Evolutionary conservation across 495 filamentous ascomycete genomes (phyloP), one percentile per base, ranked within the genome.

Genomic region (Thermothielavioides terrestris): DNA sequence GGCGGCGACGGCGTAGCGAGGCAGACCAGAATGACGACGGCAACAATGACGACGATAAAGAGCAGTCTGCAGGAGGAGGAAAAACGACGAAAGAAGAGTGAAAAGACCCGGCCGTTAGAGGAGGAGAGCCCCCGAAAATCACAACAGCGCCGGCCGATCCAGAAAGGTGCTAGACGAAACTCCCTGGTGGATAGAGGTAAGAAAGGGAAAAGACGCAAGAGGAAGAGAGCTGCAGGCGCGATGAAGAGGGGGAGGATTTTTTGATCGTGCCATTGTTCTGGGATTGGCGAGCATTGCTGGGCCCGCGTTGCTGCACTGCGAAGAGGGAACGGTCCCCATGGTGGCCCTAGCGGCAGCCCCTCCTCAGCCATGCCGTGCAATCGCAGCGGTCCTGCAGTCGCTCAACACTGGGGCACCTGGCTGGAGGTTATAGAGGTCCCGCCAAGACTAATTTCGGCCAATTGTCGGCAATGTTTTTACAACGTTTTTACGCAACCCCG

Each of bases 91-190:
- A 59, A 57, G 53, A 65, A 45, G 54, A 64, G 56, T 60, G 64
- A 73, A 75, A 72, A 60, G 64, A 74, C 74, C 72, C 65, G 67
- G 65, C 68, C 68, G 68, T 69, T 39, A 71, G 71, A 64, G 64
- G 57, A 69, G 68, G 64, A 71, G 65, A 63, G 69, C 64, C 66
- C 69, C 65, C 71, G 68, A 68, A 60, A 67, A 66, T 67, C 67
- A 67, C 62, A 65, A 64, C 69, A 63, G 53, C 63, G 59, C 47
- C 60, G 58, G 63, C 55, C 61, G 55, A 55, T 51, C 61, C 54
- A 53, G 40, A 50, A 53, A 46, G 56, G 54, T 56, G 50, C 50
- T 56, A 60, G 60, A 62, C 56, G 57, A 21, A 49, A 62, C 56
- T 55, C 57, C 54, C 55, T 46, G 61, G 60, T 58, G 42, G 48